These are phyloP conservation scores for Mortierella polycephala DNA, from an alignment of 371 early-diverging fungal species.

Conservation along the genomic window DNA sequence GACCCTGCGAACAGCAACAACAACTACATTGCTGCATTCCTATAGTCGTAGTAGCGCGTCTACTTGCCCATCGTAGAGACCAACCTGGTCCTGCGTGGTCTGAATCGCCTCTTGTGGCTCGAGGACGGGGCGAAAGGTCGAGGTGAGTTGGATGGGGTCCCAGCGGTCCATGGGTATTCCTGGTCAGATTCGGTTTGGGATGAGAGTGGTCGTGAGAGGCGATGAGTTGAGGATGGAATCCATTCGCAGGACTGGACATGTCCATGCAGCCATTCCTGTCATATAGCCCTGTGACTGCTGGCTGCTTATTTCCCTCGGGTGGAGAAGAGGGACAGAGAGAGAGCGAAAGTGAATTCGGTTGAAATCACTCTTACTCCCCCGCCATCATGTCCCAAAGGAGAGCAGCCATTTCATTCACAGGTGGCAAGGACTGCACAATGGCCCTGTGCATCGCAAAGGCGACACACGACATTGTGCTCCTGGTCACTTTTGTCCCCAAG, in stretches of 20 bases:
- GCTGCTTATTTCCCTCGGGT: no score
- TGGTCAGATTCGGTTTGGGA: no score
- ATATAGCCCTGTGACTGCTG: no score
- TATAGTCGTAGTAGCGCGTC: not conserved
- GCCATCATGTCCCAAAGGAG: conserved; percentile 24
- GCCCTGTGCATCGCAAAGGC: conserved; percentile 58
- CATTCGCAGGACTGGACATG: no score
- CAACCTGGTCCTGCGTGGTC: conserved; percentile 71
- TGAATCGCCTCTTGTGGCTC: conserved; percentile 65
- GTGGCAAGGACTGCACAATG: conserved; percentile 69
- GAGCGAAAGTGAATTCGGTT: no score
- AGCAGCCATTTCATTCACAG: conserved; percentile 67
- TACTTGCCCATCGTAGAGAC: conserved; percentile 75
- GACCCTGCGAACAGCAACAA: no score
- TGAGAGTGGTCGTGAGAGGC: no score
- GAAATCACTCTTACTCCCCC: not conserved
- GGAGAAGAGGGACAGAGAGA: no score
- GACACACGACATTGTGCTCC: conserved; percentile 55
- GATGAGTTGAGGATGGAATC: not conserved
- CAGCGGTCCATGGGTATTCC: conserved; percentile 60
- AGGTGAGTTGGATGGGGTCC: conserved; percentile 62
- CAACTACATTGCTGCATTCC: not conserved
- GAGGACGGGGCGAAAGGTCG: conserved; percentile 69
- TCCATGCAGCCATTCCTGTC: no score
- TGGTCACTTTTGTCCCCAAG: conserved; percentile 66